Evolutionary conservation across 1,139 yeast species (phyloP).

Genomic region (Debaryomyces subglobosus): DNA sequence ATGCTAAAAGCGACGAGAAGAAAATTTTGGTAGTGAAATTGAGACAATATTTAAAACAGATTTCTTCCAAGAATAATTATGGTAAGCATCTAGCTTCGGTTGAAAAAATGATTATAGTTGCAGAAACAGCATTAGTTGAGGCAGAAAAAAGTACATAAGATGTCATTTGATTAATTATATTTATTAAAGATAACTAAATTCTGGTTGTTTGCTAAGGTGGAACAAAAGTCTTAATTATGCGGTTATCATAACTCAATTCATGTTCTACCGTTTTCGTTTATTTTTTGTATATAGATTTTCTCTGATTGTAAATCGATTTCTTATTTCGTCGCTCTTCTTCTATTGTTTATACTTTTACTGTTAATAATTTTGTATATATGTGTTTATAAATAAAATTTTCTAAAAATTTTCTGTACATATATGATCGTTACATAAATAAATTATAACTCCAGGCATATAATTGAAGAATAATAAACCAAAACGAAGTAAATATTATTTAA

Average conservation of each 20-base stretch:
- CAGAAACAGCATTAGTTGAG: slow-evolving; percentile 51
- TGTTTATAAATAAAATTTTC: slow-evolving; percentile 3
- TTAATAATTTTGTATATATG: slow-evolving; percentile 8
- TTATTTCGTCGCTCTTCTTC: background rate
- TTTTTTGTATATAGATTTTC: background rate
- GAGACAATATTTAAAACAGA: slow-evolving; percentile 62
- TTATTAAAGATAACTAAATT: background rate
- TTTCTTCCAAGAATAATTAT: slow-evolving; percentile 55
- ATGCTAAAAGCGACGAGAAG: slow-evolving; percentile 68
- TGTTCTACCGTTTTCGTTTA: background rate
- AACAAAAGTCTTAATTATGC: background rate
- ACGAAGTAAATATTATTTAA: background rate
- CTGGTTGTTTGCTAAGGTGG: background rate
- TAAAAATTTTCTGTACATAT: background rate
- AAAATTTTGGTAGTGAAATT: slow-evolving; percentile 61
- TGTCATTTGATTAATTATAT: background rate
- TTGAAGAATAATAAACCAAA: background rate
- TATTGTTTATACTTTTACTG: slow-evolving; percentile 7
- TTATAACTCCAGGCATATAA: background rate
- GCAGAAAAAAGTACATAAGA: slow-evolving; percentile 28
- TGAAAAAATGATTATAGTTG: slow-evolving; percentile 70
- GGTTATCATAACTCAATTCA: background rate
- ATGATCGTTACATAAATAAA: background rate
- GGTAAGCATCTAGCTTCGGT: slow-evolving; percentile 90
- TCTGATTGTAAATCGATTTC: background rate